Evolutionary conservation across 495 filamentous ascomycete genomes (phyloP), one percentile per base, ranked within the genome.

Genomic region (Hypoxylon cercidicola): DNA sequence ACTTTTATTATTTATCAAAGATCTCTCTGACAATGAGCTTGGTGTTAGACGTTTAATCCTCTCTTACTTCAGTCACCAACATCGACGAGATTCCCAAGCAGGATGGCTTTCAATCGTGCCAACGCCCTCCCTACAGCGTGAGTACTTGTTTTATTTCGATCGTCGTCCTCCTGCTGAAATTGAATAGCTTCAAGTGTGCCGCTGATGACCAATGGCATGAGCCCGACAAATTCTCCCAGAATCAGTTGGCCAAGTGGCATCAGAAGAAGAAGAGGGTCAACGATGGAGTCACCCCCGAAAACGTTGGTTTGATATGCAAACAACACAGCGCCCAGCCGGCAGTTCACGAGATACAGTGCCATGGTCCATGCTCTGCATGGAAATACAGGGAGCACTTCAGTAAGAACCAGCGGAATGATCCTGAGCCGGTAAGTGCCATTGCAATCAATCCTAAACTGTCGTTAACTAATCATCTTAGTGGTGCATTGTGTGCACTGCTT

Each of bases 401-500:
- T 41, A 88, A 86, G 62, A 74, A 60, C 20, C 84, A 89, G 60
- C 79, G 87, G 0, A 77, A 79, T 16, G 74, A 72, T 1, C 78
- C 83, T 10, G 64, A 69, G 10, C 77, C 82, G 2, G 87, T 87
- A 77, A 73, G 82, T 72, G 21, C 39, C 37, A 21, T n/a, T 58
- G 39, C 51, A 16, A 41, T 23, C 10, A 15, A 51, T 15, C 41
- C 21, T 5, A 20, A 30, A n/a, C 18, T 12, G 20, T 23, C 30
- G 30, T 44, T 68, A 19, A 69, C 57, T 62, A 37, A 41, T 53
- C 21, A 28, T 35, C n/a, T 40, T 58, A 86, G 84, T 80, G 77
- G 76, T 90, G 87, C 71, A 71, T 83, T 15, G 72, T 73, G 16
- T 90, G 89, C 55, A 82, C 86, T 20, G 76, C 82, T 41, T 81